These are phyloP conservation scores for Macrophomina tecta DNA, from an alignment of 2,329 filamentous ascomycete species.

Conservation along the genomic window DNA sequence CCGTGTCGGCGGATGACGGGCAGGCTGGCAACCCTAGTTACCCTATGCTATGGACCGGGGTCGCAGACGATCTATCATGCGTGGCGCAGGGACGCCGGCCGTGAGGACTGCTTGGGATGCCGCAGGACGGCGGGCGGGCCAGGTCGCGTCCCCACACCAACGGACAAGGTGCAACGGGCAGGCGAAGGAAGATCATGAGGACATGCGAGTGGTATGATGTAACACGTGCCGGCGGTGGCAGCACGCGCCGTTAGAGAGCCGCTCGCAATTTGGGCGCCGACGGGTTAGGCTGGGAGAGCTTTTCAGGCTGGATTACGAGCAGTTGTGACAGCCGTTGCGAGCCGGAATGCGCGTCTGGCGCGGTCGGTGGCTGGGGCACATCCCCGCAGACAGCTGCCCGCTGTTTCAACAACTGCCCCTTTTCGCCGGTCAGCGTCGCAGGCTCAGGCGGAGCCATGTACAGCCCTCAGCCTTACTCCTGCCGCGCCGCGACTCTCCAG, in stretches of 20 bases:
- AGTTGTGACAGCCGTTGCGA: slow-evolving; percentile 14
- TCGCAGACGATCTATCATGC: slow-evolving; percentile 18
- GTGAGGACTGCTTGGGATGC: neutral
- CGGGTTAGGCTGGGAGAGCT: slow-evolving; percentile 1
- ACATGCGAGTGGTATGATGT: slow-evolving; percentile 26
- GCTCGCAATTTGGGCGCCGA: slow-evolving; percentile 19
- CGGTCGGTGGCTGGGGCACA: slow-evolving; percentile 17
- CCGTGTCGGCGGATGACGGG: slow-evolving; percentile 15
- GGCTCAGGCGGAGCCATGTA: slow-evolving; percentile 14
- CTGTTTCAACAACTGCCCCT: slow-evolving; percentile 20
- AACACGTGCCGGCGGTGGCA: slow-evolving; percentile 19
- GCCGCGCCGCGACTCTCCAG: neutral
- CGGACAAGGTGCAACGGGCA: slow-evolving; percentile 2
- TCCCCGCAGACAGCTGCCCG: slow-evolving; percentile 15
- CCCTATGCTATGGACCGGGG: slow-evolving; percentile 11
- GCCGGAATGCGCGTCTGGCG: slow-evolving; percentile 21
- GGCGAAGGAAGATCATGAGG: slow-evolving; percentile 22
- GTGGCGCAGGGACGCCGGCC: slow-evolving; percentile 15
- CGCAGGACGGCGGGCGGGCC: slow-evolving; percentile 18
- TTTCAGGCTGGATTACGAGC: neutral
- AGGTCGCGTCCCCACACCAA: neutral
- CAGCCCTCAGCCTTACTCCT: slow-evolving; percentile 23
- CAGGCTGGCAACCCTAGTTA: slow-evolving; percentile 15
- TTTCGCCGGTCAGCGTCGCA: slow-evolving; percentile 24
- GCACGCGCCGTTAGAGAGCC: slow-evolving; percentile 11